A percentile compares a stretch with the other conserved stretches of the same genome.
These are phyloP conservation scores for Glaciozyma martinii DNA, from an alignment of 768 basidiomycete genomes.

Conservation along the genomic window DNA sequence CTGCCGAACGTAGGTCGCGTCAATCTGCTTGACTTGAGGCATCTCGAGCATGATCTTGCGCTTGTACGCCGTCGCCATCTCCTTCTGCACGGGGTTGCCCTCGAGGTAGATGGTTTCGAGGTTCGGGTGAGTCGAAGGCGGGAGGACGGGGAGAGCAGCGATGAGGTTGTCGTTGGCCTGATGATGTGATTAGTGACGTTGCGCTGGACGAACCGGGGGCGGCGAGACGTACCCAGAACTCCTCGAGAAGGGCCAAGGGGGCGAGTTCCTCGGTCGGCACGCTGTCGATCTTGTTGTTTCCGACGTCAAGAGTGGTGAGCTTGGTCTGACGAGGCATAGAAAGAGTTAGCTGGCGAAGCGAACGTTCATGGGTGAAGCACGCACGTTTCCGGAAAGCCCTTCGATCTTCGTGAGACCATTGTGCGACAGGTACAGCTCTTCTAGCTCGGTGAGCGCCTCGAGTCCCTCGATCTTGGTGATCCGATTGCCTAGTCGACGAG, in stretches of 20 bases:
- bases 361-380: slow-evolving; percentile 32
- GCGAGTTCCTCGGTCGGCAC: slow-evolving; percentile 62
- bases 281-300: slow-evolving; percentile 67
- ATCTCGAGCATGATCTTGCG: slow-evolving; percentile 80
- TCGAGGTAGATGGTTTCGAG: slow-evolving; percentile 90
- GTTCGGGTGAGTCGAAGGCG: slow-evolving; percentile 54
- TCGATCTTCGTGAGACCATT: slow-evolving; percentile 79
- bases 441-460: slow-evolving; percentile 60
- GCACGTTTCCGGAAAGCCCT: slow-evolving; percentile 73
- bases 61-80: slow-evolving; percentile 64
- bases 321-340: slow-evolving; percentile 43
- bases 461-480: slow-evolving; percentile 79
- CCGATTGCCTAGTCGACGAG: slow-evolving; percentile 55
- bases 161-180: slow-evolving; percentile 87
- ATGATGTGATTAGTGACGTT: neutral
- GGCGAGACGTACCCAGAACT: slow-evolving; percentile 68
- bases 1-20: slow-evolving; percentile 63
- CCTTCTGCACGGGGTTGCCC: slow-evolving; percentile 79
- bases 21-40: slow-evolving; percentile 85
- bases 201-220: neutral
- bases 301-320: slow-evolving; percentile 76
- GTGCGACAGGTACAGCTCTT: slow-evolving; percentile 87
- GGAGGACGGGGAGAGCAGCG: slow-evolving; percentile 57
- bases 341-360: neutral
- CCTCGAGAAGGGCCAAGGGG: slow-evolving; percentile 68